Evolutionary conservation across 208 protist genomes (phyloP).

Genomic region (Trypanosomatidae sp.): DNA sequence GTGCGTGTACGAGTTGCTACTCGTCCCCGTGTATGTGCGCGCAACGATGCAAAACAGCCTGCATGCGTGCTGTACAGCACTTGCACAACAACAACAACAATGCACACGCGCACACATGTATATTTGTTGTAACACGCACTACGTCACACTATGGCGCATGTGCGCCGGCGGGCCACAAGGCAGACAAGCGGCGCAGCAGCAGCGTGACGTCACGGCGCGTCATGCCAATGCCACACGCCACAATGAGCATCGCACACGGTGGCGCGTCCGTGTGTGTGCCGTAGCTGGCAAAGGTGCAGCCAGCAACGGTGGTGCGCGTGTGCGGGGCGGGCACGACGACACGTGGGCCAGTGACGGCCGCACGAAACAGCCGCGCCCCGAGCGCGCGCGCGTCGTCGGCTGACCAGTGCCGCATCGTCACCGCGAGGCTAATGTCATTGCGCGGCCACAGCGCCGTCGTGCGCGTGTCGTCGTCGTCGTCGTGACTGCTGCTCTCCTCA

Average conservation of each 20-base stretch:
- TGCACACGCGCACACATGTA: background rate
- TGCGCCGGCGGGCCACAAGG: conserved; percentile 17
- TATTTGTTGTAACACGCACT: background rate
- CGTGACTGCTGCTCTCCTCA: background rate
- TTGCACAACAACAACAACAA: background rate
- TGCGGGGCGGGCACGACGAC: conserved; percentile 29
- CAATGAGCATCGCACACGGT: conserved; percentile 32
- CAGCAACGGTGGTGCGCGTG: conserved; percentile 16
- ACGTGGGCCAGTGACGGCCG: conserved; percentile 50
- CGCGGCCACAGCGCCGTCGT: background rate
- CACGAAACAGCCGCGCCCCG: conserved; percentile 61
- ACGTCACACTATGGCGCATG: background rate
- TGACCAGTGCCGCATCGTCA: conserved; percentile 44
- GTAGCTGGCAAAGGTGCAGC: conserved; percentile 38
- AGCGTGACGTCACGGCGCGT: conserved; percentile 14
- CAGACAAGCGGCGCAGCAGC: conserved; percentile 22
- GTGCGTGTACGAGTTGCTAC: background rate
- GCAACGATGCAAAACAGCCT: background rate
- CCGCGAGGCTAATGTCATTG: conserved; percentile 79
- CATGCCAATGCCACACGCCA: conserved; percentile 64
- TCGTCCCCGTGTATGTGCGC: background rate
- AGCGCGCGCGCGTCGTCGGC: conserved; percentile 15
- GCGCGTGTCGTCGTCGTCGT: background rate
- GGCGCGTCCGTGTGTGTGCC: conserved; percentile 32
- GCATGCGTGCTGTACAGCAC: background rate